Percentiles rank a stretch among this genome's conserved stretches.
Conservation (phyloP, 1,284 basidiomycete species). For the Sutorius eximius region DNA sequence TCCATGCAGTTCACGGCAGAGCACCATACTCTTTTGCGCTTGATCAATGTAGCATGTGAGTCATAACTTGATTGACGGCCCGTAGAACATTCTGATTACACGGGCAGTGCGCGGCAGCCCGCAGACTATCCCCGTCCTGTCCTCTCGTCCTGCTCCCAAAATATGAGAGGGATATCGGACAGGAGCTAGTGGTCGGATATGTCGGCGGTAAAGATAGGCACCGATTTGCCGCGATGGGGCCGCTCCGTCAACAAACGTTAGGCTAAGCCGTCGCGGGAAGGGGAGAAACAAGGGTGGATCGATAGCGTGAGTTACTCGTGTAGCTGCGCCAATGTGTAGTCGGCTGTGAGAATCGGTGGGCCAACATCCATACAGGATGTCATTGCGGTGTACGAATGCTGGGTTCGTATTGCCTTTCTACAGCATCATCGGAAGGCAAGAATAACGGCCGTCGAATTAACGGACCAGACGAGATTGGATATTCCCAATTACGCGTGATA, state of each 20-base stretch:
- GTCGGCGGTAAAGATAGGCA: constrained; percentile 23
- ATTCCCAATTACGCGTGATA: constrained; percentile 24
- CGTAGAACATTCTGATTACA: constrained; percentile 22
- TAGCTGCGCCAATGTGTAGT: not conserved
- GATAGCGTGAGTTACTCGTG: constrained; percentile 15
- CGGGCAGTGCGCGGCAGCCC: constrained; percentile 12
- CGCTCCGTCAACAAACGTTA: constrained; percentile 13
- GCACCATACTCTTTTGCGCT: constrained; percentile 12
- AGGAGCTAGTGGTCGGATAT: constrained; percentile 24
- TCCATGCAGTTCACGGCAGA: constrained; percentile 27
- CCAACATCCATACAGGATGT: constrained; percentile 1
- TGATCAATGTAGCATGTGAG: constrained; percentile 29
- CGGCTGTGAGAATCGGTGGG: constrained; percentile 18
- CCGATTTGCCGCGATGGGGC: constrained; percentile 16
- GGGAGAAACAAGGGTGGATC: constrained; percentile 5
- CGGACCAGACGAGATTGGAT: constrained; percentile 12
- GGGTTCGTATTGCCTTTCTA: constrained; percentile 7
- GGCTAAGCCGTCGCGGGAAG: constrained; percentile 21
- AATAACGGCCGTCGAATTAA: constrained; percentile 18
- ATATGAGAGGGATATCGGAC: constrained; percentile 13
- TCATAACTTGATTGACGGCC: constrained; percentile 18
- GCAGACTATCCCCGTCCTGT: not conserved
- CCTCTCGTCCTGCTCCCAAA: constrained; percentile 1
- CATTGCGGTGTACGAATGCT: constrained; percentile 5
- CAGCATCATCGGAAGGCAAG: constrained; percentile 3